Evolutionary conservation across 495 filamentous ascomycete species (phyloP), one percentile per base, ranked within the genome.

Genomic region (Patellaria atrata): DNA sequence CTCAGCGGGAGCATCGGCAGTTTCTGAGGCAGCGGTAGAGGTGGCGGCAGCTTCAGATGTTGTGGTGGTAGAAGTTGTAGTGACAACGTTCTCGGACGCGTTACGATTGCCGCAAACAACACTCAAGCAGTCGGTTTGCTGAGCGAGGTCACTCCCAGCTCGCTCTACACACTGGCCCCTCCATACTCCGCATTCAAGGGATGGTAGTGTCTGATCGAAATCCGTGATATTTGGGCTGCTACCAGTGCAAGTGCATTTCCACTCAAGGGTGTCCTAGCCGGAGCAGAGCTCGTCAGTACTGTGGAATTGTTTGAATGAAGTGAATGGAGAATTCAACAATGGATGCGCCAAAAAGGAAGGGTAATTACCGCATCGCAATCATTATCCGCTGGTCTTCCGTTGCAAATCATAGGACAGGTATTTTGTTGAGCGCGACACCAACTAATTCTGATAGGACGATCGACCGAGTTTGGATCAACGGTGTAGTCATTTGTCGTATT

Each of bases 171-270:
- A 78, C 41, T 68, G 54, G 28, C 35, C 49, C 39, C 50, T 68
- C 45, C 57, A 65, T 17, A 47, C 50, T 26, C 64, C 30, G 59
- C 73, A 78, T 47, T 68, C 61, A 49, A 58, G 64, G 57, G 61
- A 71, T 26, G 73, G 73, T 21, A 77, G 52, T 17, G 68, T 73
- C 47, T 64, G 49, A 22, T 50, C 28, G 57, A 70, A 78, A 35
- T 52, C 50, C 17, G 52, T 47, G 42, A 73, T 60, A 46, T 73
- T 60, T 44, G 73, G 70, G 5, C 33, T 40, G 13, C 64, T 67
- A 47, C 71, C 64, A 35, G 37, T 24, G 59, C 73, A 78, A 20
- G 51, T 54, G 52, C 73, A 78, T 39, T 43, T 50, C 56, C 60
- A 77, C 12, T 50, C 46, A 31, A 78, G 62, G 13, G 58, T 57